Conservation (phyloP, 768 basidiomycete species). For the Macrolepiota albuminosa region DNA sequence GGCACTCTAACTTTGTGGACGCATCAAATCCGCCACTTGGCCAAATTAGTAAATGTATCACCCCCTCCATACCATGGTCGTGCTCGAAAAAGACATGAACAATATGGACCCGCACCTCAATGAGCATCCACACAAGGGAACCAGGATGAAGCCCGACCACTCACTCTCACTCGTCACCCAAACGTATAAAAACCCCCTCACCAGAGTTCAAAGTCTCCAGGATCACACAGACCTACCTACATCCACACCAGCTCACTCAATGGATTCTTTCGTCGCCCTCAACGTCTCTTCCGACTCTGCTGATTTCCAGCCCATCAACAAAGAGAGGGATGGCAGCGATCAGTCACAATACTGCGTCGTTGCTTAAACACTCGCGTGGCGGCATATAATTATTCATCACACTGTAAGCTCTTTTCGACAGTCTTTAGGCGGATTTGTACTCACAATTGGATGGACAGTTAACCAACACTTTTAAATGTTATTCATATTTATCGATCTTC, state of each 20-base stretch:
- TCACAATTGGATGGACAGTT: not conserved
- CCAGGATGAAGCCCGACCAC: not conserved
- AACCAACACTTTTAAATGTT: not conserved
- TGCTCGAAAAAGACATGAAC: not conserved
- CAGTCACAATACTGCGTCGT: not conserved
- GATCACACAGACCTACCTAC: not conserved
- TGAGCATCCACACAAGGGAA: not conserved
- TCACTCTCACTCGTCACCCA: too few relatives aligned
- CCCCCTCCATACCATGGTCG: not conserved
- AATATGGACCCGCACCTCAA: not conserved
- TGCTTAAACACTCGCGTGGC: not conserved
- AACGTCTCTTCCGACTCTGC: not conserved
- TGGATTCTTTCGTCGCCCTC: conserved; percentile 2
- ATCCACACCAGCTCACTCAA: not conserved
- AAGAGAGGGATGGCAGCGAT: not conserved
- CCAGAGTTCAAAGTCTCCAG: not conserved
- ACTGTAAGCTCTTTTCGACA: not conserved
- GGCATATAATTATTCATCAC: not conserved
- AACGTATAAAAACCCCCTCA: not conserved
- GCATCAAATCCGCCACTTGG: not conserved
- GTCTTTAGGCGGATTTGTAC: not conserved
- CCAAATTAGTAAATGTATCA: not conserved
- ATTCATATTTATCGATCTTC: not conserved
- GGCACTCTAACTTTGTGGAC: not conserved
- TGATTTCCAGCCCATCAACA: not conserved